Conservation (phyloP, 176 grass and related monocot genomes). For the Tillandsia fasciculata region DNA sequence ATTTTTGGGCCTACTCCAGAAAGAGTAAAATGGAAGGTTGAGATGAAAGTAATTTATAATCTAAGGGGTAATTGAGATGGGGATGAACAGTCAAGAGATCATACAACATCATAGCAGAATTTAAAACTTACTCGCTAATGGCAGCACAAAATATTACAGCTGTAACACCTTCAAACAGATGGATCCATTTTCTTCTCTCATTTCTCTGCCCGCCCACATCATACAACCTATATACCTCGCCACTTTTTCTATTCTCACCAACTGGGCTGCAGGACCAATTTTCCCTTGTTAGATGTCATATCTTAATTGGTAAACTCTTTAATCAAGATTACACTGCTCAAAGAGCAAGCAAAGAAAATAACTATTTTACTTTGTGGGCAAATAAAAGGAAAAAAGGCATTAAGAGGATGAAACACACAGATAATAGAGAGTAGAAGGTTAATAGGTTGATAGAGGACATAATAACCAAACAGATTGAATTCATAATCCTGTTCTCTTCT, state of each 20-base stretch:
- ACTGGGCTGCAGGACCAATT: conserved; percentile 47
- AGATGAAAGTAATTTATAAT: too few species aligned
- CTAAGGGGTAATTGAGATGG: too few species aligned
- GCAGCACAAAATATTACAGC: conserved; percentile 98
- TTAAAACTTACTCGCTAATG: conserved; percentile 80
- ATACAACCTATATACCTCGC: conserved; percentile 87
- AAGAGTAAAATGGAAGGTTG: too few species aligned
- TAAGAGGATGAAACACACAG: background rate
- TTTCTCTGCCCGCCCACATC: conserved; percentile 98
- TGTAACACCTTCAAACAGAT: conserved; percentile 97
- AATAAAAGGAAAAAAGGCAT: background rate
- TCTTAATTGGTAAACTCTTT: background rate
- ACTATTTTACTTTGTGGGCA: background rate
- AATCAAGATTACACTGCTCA: background rate
- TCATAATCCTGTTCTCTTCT: background rate
- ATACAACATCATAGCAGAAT: background rate
- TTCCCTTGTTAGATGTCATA: conserved; percentile 10
- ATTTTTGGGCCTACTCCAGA: too few species aligned
- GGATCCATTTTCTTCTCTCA: conserved; percentile 99
- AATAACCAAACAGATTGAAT: background rate
- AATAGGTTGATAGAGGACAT: background rate
- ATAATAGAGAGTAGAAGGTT: background rate
- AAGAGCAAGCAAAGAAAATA: background rate
- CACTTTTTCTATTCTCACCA: conserved; percentile 89
- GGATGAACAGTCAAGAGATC: background rate